phyloP scores from a whole-genome alignment of 495 filamentous ascomycete genomes.

The Penicillium fimorum region DNA sequence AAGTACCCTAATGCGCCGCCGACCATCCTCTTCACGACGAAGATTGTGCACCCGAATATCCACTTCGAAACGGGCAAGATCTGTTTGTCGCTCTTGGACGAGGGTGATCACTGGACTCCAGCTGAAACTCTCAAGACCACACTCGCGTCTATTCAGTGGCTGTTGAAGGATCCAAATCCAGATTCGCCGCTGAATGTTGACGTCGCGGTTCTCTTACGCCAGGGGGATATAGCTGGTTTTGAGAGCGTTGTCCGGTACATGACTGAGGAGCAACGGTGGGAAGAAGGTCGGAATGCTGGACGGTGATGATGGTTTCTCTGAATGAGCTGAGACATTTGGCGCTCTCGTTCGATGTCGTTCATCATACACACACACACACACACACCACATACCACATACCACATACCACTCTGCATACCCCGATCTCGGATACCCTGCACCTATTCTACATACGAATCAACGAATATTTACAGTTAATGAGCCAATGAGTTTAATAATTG shows the following conservation, averaged over 20 bases:
- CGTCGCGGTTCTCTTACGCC: constrained; percentile 71
- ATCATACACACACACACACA: not conserved
- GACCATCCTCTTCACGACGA: constrained; percentile 71
- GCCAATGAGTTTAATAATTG: not conserved
- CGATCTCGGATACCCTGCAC: constrained; percentile 12
- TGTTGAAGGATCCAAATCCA: constrained; percentile 71
- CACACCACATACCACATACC: too few relatives aligned
- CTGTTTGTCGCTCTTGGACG: constrained; percentile 84
- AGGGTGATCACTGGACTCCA: too few relatives aligned
- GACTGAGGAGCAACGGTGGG: constrained; percentile 55
- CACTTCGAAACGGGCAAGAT: constrained; percentile 81
- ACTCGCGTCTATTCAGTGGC: constrained; percentile 71
- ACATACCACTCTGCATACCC: constrained; percentile 25
- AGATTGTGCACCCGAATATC: constrained; percentile 85
- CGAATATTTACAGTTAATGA: not conserved
- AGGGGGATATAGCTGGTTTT: constrained; percentile 73
- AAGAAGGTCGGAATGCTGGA: constrained; percentile 14
- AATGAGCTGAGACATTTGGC: not conserved
- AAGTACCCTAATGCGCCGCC: constrained; percentile 80
- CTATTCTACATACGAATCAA: not conserved
- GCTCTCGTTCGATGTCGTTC: not conserved
- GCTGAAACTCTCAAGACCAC: too few relatives aligned
- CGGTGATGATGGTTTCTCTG: constrained; percentile 16
- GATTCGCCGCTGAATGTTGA: constrained; percentile 91
- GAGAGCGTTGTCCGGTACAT: constrained; percentile 81